phyloP scores from a whole-genome alignment of 2,329 filamentous ascomycete genomes.

The Penicillium sp. region DNA sequence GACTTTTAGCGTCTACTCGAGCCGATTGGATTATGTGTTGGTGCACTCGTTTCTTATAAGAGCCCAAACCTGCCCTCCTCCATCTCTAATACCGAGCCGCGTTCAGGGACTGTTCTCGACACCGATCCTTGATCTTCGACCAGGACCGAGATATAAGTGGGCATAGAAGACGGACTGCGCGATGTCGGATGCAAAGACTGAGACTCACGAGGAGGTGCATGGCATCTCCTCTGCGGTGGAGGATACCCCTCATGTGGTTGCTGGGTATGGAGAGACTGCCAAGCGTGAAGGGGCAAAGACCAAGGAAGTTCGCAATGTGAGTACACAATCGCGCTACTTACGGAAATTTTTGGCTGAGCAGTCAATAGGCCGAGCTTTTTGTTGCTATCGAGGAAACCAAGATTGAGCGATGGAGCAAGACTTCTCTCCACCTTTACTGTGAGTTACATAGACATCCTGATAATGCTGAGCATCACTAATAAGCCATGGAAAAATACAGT shows the following conservation, averaged over 20 bases:
- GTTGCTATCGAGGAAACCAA: slow-evolving; percentile 53
- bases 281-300: slow-evolving; percentile 40
- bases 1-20: background rate
- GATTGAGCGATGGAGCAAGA: slow-evolving; percentile 40
- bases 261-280: slow-evolving; percentile 28
- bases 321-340: slow-evolving; percentile 10
- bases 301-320: slow-evolving; percentile 50
- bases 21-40: background rate
- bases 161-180: background rate
- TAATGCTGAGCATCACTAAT: background rate
- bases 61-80: slow-evolving; percentile 17
- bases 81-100: background rate
- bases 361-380: slow-evolving; percentile 52
- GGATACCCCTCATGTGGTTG: slow-evolving; percentile 17
- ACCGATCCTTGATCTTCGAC: background rate
- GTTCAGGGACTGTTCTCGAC: background rate
- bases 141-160: background rate
- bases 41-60: slow-evolving; percentile 20
- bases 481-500: slow-evolving; percentile 29
- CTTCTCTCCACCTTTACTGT: slow-evolving; percentile 37
- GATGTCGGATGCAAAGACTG: slow-evolving; percentile 26
- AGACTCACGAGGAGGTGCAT: slow-evolving; percentile 20
- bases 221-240: slow-evolving; percentile 24
- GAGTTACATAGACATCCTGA: slow-evolving; percentile 7
- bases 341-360: background rate